Evolutionary conservation across 805 yeast genomes (phyloP), one percentile per base, ranked within the genome.

Genomic region (Candida glaebosa): DNA sequence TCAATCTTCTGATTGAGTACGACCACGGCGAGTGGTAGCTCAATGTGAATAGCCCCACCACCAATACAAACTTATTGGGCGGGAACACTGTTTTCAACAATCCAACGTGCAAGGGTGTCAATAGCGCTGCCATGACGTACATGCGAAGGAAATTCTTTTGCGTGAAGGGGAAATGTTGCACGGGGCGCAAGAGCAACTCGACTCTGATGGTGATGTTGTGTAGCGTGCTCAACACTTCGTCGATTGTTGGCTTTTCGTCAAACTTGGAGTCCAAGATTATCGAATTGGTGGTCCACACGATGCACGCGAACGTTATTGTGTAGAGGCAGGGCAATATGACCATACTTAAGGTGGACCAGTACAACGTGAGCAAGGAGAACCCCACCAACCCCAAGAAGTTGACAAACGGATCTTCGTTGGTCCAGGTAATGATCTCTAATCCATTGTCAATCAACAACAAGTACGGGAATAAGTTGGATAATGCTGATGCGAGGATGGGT

Each of bases 371-470:
- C 24, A 65, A 57, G 9, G 71, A 60, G 46, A 69, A 72, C 1
- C 53, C 45, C 3, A 67, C 67, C 24, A 75, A 59, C 1, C 68
- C 28, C 5, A 76, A 51, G 42, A 75, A 67, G 48, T 76, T 78
- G 44, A 62, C 62, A 48, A 72, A 75, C 7, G 72, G 69, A 41
- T 75, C 76, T 3, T 65, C 72, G 44, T 75, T 75, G 1, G 83
- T 76, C 83, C 83, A 78, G 1, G 82, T 76, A 16, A 76, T 45
- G 10, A 73, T 54, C 30, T 73, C 73, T 14, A 78, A 53, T 5
- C 67, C 41, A 32, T 64, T 58, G 51, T 78, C 81, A 4, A 71
- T 52, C 17, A 76, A 49, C 12, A 74, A 51, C 24, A 78, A 56
- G 43, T 70, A 60, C 1, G 82, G 82, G 45, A 73, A 76, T 22